Base-by-base conservation (phyloP, 2,329 filamentous ascomycete genomes). In the Orbilia oligospora region DNA sequence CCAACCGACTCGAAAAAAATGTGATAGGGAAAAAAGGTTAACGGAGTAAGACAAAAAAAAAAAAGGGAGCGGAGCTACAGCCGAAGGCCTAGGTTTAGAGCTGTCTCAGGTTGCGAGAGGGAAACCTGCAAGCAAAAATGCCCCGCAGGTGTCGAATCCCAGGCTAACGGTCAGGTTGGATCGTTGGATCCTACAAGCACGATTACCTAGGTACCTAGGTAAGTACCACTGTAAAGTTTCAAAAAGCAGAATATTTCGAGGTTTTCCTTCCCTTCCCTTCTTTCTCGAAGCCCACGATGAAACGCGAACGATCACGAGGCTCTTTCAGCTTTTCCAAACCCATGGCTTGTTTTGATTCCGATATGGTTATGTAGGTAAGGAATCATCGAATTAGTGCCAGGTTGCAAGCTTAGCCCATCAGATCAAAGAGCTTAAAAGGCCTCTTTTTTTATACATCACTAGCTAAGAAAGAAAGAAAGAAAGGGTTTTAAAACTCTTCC, bases 91-190 rank as follows among this genome's bases (percentile, higher is more conserved):
- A 72, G 33, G 24, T 75, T 75, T 75, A 46, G 51, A 53, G 46
- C 49, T 69, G 64, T 75, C 71, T 75, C 71, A 75, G 61, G 61
- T 61, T 72, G 61, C 70, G 70, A 73, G 56, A 61, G 61, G 14
- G 30, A 20, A 53, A 18, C 48, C 49, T 55, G 22, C 27, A 71
- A 71, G 30, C 16, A 20, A 30, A 72, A 76, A 76, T 22, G 46
- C 48, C 72, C 65, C 72, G 72, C 72, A 65, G 53, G 49, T 61
- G 49, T 55, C 51, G 38, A 63, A 63, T 41, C 36, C 58, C 46
- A 18, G 22, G 14, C 22, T 44, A 48, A 46, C 61, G 18, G 56
- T 36, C 6, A 24, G 1, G 18, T 61, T 46, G 30, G 30, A 20
- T 61, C 36, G 49, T 58, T 53, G 33, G 38, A 61, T 73, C 65